Percentiles rank a stretch among this genome's conserved stretches.
Evolutionary conservation across 371 early-diverging fungal species (phyloP).

Genomic region (Mucor lusitanicus): DNA sequence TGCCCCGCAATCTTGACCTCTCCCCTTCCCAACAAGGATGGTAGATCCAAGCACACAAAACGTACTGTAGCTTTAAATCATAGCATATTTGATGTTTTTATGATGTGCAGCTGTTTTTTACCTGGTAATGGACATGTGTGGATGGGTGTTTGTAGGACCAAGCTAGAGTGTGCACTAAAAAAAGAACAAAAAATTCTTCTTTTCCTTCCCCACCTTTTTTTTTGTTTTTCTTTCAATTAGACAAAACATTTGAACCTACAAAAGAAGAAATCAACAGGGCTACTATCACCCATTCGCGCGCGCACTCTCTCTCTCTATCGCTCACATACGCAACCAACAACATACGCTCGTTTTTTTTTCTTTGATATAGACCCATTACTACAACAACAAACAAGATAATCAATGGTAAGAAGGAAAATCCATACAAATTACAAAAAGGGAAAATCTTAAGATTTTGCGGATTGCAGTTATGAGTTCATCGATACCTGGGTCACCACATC

Average conservation of each 20-base stretch:
- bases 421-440: not conserved
- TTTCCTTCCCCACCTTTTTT: not conserved
- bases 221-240: not conserved
- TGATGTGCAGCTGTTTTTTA: too few relatives aligned
- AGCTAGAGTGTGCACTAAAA: not conserved
- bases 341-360: not conserved
- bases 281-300: not conserved
- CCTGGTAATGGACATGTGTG: not conserved
- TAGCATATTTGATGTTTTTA: too few relatives aligned
- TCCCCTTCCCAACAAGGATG: not conserved
- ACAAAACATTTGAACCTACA: not conserved
- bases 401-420: constrained; percentile 5
- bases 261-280: not conserved
- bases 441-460: not conserved
- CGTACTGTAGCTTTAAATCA: too few relatives aligned
- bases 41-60: not conserved
- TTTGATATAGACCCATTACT: not conserved
- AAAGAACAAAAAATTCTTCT: not conserved
- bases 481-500: constrained; percentile 37
- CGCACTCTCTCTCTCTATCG: too few relatives aligned
- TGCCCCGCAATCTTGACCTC: not conserved
- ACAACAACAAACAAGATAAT: constrained; percentile 2
- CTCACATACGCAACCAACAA: not conserved
- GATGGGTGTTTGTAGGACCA: not conserved
- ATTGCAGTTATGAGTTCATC: constrained; percentile 13